A percentile compares a stretch with the other conserved stretches of the same genome.
Evolutionary conservation across 768 basidiomycete species (phyloP).

Genomic region (Tricholoma matsutake): DNA sequence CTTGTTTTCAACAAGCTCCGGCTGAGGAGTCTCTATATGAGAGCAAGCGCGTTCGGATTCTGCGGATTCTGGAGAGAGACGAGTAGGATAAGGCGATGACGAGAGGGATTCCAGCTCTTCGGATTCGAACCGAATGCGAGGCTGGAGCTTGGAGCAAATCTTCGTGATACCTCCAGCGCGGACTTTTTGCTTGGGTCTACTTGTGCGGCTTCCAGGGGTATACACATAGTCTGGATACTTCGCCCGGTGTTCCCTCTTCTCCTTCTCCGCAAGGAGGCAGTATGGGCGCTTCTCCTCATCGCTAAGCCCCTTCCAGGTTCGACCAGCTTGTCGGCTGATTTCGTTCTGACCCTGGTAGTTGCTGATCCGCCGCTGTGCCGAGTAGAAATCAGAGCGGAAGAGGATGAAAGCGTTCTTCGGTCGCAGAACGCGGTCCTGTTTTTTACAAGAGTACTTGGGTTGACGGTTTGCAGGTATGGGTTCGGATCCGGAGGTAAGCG

Average conservation of each 20-base stretch:
- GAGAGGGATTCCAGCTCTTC: not conserved
- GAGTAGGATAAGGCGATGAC: not conserved
- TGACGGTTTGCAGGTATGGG: not conserved
- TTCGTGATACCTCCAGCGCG: not conserved
- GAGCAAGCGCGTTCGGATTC: not conserved
- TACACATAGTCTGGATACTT: slow-evolving; percentile 30
- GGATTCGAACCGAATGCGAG: not conserved
- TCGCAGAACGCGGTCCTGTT: slow-evolving; percentile 26
- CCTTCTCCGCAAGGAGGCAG: slow-evolving; percentile 17
- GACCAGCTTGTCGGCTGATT: slow-evolving; percentile 30
- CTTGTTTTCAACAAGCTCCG: not conserved
- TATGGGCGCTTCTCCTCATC: slow-evolving; percentile 20
- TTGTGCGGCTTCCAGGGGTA: slow-evolving; percentile 16
- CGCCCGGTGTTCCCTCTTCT: slow-evolving; percentile 25
- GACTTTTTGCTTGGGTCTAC: slow-evolving; percentile 11
- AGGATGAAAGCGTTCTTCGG: slow-evolving; percentile 40
- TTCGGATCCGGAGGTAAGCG: not conserved
- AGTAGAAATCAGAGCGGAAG: slow-evolving; percentile 31
- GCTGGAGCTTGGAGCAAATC: not conserved
- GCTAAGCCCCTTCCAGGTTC: slow-evolving; percentile 26
- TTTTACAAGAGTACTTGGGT: slow-evolving; percentile 13
- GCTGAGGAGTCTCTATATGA: not conserved
- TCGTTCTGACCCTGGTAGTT: slow-evolving; percentile 28
- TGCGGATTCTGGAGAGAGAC: not conserved
- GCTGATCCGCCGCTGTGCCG: slow-evolving; percentile 4